Evolutionary conservation across 805 yeast genomes (phyloP).

Genomic region (Blastobotrys mokoenaii): DNA sequence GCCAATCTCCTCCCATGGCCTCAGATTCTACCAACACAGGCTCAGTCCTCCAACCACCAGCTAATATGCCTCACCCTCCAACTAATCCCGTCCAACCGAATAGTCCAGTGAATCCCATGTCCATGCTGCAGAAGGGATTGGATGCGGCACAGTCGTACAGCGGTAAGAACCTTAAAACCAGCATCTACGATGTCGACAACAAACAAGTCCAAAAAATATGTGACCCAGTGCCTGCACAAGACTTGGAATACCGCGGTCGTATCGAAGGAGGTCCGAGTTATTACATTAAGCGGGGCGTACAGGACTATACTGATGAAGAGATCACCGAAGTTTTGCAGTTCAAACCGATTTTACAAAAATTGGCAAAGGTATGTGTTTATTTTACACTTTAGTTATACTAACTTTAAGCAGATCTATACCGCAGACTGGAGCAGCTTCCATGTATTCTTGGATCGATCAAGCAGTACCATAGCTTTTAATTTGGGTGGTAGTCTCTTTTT

Average conservation of each 20-base stretch:
- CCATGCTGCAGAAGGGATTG: not conserved
- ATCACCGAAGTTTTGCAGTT: constrained; percentile 14
- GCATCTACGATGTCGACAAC: constrained; percentile 2
- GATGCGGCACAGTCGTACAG: not conserved
- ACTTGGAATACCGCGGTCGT: constrained; percentile 1
- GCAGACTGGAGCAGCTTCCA: constrained; percentile 12
- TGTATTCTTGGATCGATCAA: constrained; percentile 22
- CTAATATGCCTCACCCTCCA: too few relatives aligned
- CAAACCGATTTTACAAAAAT: constrained; percentile 7
- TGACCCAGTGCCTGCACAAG: constrained; percentile 3
- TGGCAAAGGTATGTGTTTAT: constrained; percentile 8
- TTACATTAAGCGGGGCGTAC: constrained; percentile 2
- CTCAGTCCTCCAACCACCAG: too few relatives aligned
- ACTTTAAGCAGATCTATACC: not conserved
- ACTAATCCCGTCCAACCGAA: too few relatives aligned
- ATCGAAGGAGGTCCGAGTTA: constrained; percentile 7
- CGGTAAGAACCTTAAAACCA: not conserved
- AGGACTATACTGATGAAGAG: constrained; percentile 2
- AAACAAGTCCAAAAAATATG: constrained; percentile 2
- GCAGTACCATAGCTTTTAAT: constrained; percentile 32
- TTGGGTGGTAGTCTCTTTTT: constrained; percentile 30
- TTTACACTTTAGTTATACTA: not conserved
- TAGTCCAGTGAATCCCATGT: too few relatives aligned
- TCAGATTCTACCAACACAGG: too few relatives aligned
- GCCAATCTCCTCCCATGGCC: too few relatives aligned